A percentile compares a stretch with the other conserved stretches of the same genome.
phyloP scores from a whole-genome alignment of 306 rosid species.

The Corylus avellana region DNA sequence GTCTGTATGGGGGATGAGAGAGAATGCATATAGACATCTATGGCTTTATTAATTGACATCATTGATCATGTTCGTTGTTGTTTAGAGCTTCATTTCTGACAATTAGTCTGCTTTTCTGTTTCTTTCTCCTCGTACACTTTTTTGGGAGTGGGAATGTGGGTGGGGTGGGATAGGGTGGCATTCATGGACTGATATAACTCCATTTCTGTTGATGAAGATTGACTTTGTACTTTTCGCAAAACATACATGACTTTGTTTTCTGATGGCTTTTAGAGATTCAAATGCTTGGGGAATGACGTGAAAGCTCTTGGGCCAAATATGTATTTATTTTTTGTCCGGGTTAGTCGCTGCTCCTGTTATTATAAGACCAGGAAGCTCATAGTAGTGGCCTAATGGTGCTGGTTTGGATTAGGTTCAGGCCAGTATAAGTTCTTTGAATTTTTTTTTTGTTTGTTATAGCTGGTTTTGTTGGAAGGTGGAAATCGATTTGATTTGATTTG shows the following conservation, averaged over 20 bases:
- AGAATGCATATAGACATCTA: no score
- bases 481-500: neutral
- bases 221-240: neutral
- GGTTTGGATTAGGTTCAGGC: neutral
- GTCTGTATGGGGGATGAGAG: no score
- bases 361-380: neutral
- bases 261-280: neutral
- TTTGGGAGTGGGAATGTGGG: neutral
- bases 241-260: neutral
- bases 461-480: neutral
- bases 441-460: neutral
- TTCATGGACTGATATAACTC: neutral
- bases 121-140: neutral
- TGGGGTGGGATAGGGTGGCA: neutral
- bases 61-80: neutral
- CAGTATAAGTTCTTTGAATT: neutral
- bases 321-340: neutral
- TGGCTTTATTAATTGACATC: neutral
- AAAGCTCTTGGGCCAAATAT: neutral
- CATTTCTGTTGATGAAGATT: neutral
- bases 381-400: neutral
- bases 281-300: neutral
- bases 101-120: no score
- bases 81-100: neutral
- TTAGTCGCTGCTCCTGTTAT: neutral